Conservation (phyloP, 768 basidiomycete genomes). For the Tulasnella sp. region DNA sequence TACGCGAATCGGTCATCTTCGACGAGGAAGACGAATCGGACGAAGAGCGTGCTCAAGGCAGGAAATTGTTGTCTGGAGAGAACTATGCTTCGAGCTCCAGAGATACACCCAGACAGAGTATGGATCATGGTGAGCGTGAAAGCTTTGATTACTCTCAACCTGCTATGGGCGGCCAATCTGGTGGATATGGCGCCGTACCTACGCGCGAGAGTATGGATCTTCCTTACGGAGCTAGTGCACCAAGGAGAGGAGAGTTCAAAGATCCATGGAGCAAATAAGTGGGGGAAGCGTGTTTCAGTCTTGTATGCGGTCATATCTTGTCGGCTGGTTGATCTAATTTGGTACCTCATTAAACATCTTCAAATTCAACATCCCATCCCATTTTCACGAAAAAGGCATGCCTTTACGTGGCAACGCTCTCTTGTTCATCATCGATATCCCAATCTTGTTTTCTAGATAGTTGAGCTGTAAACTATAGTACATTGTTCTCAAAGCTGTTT, state of each 20-base stretch:
- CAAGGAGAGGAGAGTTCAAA: slow-evolving; percentile 1
- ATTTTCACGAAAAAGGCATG: no score
- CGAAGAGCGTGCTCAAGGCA: slow-evolving; percentile 7
- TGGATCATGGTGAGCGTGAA: no score
- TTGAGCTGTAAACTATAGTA: no score
- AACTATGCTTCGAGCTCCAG: slow-evolving; percentile 1
- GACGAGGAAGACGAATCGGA: slow-evolving; percentile 9
- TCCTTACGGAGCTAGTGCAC: background rate
- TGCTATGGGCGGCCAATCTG: background rate
- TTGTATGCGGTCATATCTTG: no score
- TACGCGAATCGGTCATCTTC: background rate
- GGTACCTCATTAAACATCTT: no score
- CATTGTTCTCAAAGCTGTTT: no score
- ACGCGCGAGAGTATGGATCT: slow-evolving; percentile 5
- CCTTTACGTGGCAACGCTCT: no score
- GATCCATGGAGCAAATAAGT: slow-evolving; percentile 10
- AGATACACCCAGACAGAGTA: slow-evolving; percentile 9
- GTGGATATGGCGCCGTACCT: slow-evolving; percentile 8
- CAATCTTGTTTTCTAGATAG: no score
- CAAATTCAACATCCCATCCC: no score
- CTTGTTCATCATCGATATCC: no score
- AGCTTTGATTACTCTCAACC: slow-evolving; percentile 11
- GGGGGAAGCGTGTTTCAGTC: no score
- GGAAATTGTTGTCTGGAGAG: background rate
- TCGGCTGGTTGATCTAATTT: no score